Evolutionary conservation across 768 basidiomycete species (phyloP).

Genomic region (Tubosaeta brunneosetosa): DNA sequence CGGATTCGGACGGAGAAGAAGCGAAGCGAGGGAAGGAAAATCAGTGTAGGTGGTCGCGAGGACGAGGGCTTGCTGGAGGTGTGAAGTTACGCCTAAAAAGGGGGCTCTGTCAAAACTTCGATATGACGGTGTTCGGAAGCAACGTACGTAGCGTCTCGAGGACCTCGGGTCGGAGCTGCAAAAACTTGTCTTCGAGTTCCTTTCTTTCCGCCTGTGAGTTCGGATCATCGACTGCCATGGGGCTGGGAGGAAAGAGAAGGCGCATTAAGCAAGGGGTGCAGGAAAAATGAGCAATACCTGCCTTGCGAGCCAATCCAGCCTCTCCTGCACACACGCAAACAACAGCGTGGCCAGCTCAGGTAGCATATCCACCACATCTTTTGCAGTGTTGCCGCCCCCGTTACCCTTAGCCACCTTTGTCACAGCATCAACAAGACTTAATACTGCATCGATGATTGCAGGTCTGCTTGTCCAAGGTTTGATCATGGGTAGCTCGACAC

Average conservation of each 20-base stretch:
- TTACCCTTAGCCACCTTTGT: slow-evolving; percentile 31
- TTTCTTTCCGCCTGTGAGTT: slow-evolving; percentile 52
- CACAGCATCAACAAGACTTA: slow-evolving; percentile 67
- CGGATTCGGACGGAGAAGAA: slow-evolving; percentile 68
- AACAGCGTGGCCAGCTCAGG: slow-evolving; percentile 60
- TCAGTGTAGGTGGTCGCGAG: slow-evolving; percentile 87
- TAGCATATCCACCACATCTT: slow-evolving; percentile 49
- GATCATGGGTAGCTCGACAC: slow-evolving; percentile 63
- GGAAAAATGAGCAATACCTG: slow-evolving; percentile 15
- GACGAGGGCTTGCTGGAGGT: slow-evolving; percentile 65
- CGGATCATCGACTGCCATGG: slow-evolving; percentile 42
- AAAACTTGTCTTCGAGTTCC: slow-evolving; percentile 63
- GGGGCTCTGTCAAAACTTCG: not conserved
- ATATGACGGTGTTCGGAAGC: not conserved
- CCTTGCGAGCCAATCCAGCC: slow-evolving; percentile 67
- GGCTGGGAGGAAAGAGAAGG: slow-evolving; percentile 29
- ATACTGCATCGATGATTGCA: slow-evolving; percentile 59
- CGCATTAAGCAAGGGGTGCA: not conserved
- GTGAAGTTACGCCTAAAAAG: slow-evolving; percentile 56
- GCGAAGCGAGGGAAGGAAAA: slow-evolving; percentile 76
- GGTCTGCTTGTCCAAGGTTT: slow-evolving; percentile 83
- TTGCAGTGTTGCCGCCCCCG: slow-evolving; percentile 8
- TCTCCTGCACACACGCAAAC: slow-evolving; percentile 64
- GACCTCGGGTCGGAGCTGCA: slow-evolving; percentile 66
- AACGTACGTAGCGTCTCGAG: slow-evolving; percentile 75